These are phyloP conservation scores for Candida pseudoviswanathii DNA, from an alignment of 1,139 yeast species.

Conservation along the genomic window DNA sequence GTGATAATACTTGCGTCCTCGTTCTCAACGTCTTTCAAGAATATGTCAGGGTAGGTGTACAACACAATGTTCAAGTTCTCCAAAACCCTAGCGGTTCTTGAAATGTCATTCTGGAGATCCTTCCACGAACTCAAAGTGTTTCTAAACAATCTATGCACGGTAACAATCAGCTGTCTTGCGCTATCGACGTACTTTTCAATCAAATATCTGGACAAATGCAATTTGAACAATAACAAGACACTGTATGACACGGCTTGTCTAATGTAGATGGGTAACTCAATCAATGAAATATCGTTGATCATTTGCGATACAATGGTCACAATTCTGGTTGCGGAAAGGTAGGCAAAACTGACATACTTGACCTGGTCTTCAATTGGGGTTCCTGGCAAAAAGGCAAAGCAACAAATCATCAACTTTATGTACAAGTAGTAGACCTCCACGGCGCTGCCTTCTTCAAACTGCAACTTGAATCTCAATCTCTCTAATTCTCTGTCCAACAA, in stretches of 20 bases:
- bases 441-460: conserved; percentile 59
- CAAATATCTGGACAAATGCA: conserved; percentile 78
- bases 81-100: conserved; percentile 89
- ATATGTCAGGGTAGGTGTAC: conserved; percentile 84
- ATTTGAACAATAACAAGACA: conserved; percentile 74
- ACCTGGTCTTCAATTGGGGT: conserved; percentile 90
- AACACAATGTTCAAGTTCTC: conserved; percentile 87
- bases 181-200: conserved; percentile 81
- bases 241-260: conserved; percentile 85
- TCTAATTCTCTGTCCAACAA: conserved; percentile 80
- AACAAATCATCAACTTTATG: conserved; percentile 78
- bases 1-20: conserved; percentile 65
- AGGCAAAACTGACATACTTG: conserved; percentile 80
- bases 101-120: conserved; percentile 85
- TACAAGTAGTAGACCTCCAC: conserved; percentile 83
- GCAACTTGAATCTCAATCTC: conserved; percentile 62
- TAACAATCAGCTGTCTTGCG: conserved; percentile 90
- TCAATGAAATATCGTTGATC: conserved; percentile 65
- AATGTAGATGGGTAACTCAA: conserved; percentile 84
- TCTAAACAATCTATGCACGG: conserved; percentile 84
- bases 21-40: conserved; percentile 32
- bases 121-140: conserved; percentile 92
- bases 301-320: conserved; percentile 76
- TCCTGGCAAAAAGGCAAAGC: conserved; percentile 89
- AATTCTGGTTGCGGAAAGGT: conserved; percentile 77